Percentiles rank a stretch among this genome's conserved stretches.
Evolutionary conservation across 768 basidiomycete species (phyloP).

Genomic region (Russula compacta): DNA sequence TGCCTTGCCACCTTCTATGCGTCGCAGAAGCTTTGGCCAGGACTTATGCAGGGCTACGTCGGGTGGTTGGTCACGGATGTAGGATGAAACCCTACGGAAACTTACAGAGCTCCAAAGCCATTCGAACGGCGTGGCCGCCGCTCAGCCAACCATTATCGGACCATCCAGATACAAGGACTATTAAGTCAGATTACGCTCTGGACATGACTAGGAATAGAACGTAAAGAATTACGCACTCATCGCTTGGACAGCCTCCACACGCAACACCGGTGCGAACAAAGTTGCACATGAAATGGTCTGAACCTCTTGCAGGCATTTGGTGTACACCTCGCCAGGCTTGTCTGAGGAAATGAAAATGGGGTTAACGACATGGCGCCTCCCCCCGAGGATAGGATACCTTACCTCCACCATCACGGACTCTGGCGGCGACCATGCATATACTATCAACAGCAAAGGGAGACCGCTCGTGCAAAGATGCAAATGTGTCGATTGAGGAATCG

Average conservation of each 20-base stretch:
- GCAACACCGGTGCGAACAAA: slow-evolving; percentile 76
- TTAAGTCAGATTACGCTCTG: not conserved
- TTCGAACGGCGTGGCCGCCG: slow-evolving; percentile 91
- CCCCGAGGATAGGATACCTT: slow-evolving; percentile 19
- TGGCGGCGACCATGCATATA: slow-evolving; percentile 89
- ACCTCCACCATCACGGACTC: slow-evolving; percentile 88
- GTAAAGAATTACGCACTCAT: slow-evolving; percentile 57
- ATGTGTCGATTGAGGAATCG: slow-evolving; percentile 75
- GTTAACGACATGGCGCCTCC: slow-evolving; percentile 12
- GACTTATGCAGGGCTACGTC: slow-evolving; percentile 77
- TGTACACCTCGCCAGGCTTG: slow-evolving; percentile 63
- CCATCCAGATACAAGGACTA: slow-evolving; percentile 84
- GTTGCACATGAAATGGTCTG: slow-evolving; percentile 78
- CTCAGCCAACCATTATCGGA: slow-evolving; percentile 94
- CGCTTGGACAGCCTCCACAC: slow-evolving; percentile 84
- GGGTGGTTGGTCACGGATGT: not conserved
- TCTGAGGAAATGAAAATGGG: slow-evolving; percentile 34
- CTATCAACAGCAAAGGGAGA: slow-evolving; percentile 91
- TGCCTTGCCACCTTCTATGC: slow-evolving; percentile 63
- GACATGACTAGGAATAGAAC: not conserved
- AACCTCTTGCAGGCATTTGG: slow-evolving; percentile 73
- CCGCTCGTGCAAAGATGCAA: slow-evolving; percentile 73
- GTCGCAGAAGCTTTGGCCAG: slow-evolving; percentile 71
- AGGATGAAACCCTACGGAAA: not conserved
- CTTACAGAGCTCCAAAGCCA: slow-evolving; percentile 91